Evolutionary conservation across 495 filamentous ascomycete species (phyloP).

Genomic region (Clohesyomyces aquaticus): DNA sequence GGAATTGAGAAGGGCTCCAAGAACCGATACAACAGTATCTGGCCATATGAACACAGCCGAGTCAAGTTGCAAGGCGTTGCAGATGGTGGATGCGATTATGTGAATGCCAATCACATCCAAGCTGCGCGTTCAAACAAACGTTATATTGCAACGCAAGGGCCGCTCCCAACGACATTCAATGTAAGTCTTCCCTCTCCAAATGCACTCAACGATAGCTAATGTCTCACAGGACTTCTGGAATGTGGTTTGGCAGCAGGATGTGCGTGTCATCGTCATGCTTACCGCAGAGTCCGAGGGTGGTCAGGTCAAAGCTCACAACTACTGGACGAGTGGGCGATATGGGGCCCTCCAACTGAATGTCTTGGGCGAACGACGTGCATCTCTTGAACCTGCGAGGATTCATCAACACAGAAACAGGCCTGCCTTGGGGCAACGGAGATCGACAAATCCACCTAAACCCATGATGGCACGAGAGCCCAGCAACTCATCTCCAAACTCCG

Average conservation of each 20-base stretch:
- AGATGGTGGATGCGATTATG: constrained; percentile 84
- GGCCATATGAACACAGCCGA: constrained; percentile 92
- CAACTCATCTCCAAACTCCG: constrained; percentile 47
- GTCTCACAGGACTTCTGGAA: constrained; percentile 93
- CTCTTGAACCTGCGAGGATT: constrained; percentile 63
- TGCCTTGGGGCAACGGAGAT: constrained; percentile 36
- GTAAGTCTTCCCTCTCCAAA: constrained; percentile 56
- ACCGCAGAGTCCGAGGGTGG: constrained; percentile 96
- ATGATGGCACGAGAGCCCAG: constrained; percentile 23
- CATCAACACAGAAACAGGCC: constrained; percentile 41
- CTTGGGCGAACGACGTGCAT: constrained; percentile 78
- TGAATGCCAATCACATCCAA: constrained; percentile 89
- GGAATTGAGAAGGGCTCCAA: constrained; percentile 94
- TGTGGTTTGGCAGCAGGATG: constrained; percentile 94
- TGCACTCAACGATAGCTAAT: constrained; percentile 46
- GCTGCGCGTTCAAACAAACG: constrained; percentile 77
- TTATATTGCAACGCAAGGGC: constrained; percentile 96
- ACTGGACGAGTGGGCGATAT: constrained; percentile 82
- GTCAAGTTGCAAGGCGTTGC: constrained; percentile 75
- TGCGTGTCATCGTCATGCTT: constrained; percentile 91
- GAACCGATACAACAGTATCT: constrained; percentile 97
- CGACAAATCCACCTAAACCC: constrained; percentile 36
- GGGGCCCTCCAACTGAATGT: constrained; percentile 76
- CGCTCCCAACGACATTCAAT: constrained; percentile 88
- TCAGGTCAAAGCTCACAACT: constrained; percentile 91